Evolutionary conservation across 2,329 filamentous ascomycete species (phyloP).

Genomic region (Aciculosporium take): DNA sequence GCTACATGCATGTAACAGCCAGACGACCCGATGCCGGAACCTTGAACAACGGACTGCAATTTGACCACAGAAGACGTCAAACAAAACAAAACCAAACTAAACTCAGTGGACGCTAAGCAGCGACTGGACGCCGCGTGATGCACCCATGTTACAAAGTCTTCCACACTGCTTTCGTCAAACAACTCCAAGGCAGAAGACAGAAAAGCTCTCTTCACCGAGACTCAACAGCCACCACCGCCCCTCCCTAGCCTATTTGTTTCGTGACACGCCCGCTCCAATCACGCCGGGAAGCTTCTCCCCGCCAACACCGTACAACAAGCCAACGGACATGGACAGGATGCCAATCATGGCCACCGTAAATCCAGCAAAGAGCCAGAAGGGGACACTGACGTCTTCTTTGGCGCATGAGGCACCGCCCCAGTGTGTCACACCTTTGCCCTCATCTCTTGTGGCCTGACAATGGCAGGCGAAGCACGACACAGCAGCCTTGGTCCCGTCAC

Average conservation of each 20-base stretch:
- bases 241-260: slow-evolving; percentile 36
- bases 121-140: slow-evolving; percentile 5
- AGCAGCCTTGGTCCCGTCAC: slow-evolving; percentile 23
- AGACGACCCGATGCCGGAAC: background rate
- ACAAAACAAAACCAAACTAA: background rate
- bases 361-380: slow-evolving; percentile 75
- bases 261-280: slow-evolving; percentile 84
- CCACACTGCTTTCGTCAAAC: background rate
- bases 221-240: background rate
- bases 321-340: slow-evolving; percentile 55
- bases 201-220: slow-evolving; percentile 3
- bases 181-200: slow-evolving; percentile 8
- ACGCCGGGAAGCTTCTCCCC: slow-evolving; percentile 82
- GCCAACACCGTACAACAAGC: slow-evolving; percentile 70
- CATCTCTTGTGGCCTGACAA: slow-evolving; percentile 48
- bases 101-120: slow-evolving; percentile 1
- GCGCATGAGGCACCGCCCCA: slow-evolving; percentile 83
- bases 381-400: slow-evolving; percentile 78
- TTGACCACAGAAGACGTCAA: background rate
- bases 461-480: slow-evolving; percentile 62
- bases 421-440: slow-evolving; percentile 47
- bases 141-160: slow-evolving; percentile 7
- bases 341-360: slow-evolving; percentile 58
- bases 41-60: too few relatives aligned
- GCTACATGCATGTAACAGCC: background rate